phyloP scores from a whole-genome alignment of 257 asterid species.

The Scutellaria galericulata region DNA sequence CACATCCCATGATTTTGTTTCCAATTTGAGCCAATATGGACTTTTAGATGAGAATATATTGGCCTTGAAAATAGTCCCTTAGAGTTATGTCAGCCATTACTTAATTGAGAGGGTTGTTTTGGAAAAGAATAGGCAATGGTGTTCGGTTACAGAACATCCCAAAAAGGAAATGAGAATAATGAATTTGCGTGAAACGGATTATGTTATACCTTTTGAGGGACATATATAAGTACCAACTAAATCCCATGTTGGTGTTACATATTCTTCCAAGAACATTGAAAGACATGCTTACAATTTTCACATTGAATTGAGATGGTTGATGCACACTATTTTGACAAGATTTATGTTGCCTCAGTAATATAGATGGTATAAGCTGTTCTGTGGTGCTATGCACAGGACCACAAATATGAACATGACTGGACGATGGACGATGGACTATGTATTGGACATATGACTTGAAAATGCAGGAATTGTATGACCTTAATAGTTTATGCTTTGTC shows the following conservation, averaged over 20 bases:
- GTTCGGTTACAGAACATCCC: background rate
- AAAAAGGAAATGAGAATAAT: background rate
- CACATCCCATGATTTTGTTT: too few species aligned
- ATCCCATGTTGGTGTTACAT: background rate
- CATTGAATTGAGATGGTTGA: background rate
- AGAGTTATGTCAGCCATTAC: too few species aligned
- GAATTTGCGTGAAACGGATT: background rate
- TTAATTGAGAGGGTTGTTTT: too few species aligned
- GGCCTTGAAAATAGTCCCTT: too few species aligned
- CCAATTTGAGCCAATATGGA: too few species aligned
- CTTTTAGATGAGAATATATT: too few species aligned
- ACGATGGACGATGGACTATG: background rate
- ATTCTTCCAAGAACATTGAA: background rate
- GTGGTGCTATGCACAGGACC: background rate
- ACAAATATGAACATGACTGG: slow-evolving; percentile 9
- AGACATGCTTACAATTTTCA: background rate
- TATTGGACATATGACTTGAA: background rate
- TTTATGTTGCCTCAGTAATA: background rate
- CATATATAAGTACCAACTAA: background rate
- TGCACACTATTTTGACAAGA: background rate
- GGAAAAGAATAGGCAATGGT: background rate
- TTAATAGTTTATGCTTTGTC: background rate
- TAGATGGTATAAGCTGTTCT: background rate
- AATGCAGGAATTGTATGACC: background rate
- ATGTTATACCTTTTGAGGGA: background rate